Evolutionary conservation across 1,284 basidiomycete genomes (phyloP).

Genomic region (Stygiomarasmius scandens): DNA sequence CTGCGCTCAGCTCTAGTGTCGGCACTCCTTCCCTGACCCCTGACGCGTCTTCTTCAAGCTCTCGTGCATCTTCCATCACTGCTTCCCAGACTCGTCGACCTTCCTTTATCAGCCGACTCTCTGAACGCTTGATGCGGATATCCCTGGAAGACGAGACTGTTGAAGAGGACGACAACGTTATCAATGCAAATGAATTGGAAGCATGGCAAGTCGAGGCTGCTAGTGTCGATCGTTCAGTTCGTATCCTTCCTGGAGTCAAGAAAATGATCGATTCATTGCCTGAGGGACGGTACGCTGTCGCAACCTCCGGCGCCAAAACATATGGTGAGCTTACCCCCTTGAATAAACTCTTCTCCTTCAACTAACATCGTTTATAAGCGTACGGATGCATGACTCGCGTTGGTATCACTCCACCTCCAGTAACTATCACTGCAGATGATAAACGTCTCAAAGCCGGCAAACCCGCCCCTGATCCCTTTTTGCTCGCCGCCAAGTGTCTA

Average conservation of each 20-base stretch:
- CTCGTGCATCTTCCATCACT: conserved; percentile 24
- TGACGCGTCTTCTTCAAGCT: conserved; percentile 14
- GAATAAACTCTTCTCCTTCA: conserved; percentile 5
- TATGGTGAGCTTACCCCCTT: conserved; percentile 59
- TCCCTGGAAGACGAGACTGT: conserved; percentile 48
- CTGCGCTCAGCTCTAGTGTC: conserved; percentile 21
- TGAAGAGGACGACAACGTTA: conserved; percentile 23
- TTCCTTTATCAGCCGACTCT: conserved; percentile 29
- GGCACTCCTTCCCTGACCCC: conserved; percentile 42
- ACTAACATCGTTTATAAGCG: conserved; percentile 37
- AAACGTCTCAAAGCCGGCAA: conserved; percentile 66
- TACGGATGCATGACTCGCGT: conserved; percentile 75
- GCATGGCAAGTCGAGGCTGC: conserved; percentile 65
- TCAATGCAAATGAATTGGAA: conserved; percentile 30
- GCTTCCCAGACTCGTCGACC: conserved; percentile 33
- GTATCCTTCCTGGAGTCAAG: conserved; percentile 74
- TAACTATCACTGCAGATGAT: conserved; percentile 83
- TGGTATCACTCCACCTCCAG: conserved; percentile 69
- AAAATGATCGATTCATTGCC: conserved; percentile 71
- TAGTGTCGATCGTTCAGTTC: conserved; percentile 65
- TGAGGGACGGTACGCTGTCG: conserved; percentile 68
- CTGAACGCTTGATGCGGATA: too few relatives aligned
- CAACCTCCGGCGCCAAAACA: conserved; percentile 76
- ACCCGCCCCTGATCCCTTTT: conserved; percentile 74
- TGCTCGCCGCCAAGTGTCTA: conserved; percentile 73